These are phyloP conservation scores for Alternaria viburni DNA, from an alignment of 2,329 filamentous ascomycete species.

Conservation along the genomic window DNA sequence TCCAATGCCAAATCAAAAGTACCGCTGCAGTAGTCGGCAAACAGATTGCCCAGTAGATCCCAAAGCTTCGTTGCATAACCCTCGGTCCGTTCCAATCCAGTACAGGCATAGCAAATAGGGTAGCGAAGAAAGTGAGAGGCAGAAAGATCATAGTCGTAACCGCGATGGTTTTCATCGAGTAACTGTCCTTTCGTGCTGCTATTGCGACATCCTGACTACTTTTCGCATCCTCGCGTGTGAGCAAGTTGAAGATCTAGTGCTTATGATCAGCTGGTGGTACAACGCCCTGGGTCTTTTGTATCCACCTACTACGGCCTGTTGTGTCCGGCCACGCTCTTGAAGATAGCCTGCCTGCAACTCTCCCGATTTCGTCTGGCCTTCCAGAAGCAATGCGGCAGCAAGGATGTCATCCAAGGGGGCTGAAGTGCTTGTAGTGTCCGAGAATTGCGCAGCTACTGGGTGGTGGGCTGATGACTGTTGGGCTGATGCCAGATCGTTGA, in stretches of 20 bases:
- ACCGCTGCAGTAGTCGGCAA: background rate
- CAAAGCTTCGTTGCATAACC: background rate
- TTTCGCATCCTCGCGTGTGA: background rate
- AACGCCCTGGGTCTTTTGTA: background rate
- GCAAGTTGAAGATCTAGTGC: background rate
- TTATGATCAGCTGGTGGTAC: background rate
- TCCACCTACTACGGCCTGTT: background rate
- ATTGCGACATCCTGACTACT: background rate
- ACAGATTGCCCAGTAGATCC: background rate
- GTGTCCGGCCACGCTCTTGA: background rate
- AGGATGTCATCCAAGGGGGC: rapidly evolving
- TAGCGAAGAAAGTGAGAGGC: background rate
- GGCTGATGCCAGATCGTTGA: background rate
- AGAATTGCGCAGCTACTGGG: background rate
- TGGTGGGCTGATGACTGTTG: rapidly evolving
- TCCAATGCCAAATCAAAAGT: background rate
- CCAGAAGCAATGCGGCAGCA: background rate
- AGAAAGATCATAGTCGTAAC: background rate
- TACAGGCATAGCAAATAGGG: background rate
- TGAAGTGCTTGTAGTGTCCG: background rate
- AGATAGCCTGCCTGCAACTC: background rate
- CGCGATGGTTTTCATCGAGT: background rate
- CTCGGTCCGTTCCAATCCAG: background rate
- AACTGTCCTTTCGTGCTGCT: background rate
- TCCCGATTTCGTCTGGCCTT: background rate